Conservation (phyloP, 73 alveolate genomes). For the Uronychia setigera region DNA sequence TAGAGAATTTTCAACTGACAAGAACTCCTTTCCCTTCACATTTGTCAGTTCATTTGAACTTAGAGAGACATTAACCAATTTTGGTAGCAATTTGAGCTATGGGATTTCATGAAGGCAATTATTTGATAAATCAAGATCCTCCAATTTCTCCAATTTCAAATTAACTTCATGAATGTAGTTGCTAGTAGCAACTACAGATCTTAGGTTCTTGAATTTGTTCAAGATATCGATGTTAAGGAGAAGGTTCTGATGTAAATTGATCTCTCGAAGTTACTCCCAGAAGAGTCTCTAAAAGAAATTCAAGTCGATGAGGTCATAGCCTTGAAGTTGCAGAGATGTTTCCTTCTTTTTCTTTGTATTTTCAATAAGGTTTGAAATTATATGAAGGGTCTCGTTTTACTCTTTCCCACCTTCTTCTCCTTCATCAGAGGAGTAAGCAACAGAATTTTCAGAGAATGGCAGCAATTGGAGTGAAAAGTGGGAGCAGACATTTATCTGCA, state of each 20-base stretch:
- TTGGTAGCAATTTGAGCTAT: constrained; percentile 35
- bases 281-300: not conserved
- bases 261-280: not conserved
- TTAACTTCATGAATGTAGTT: constrained; percentile 53
- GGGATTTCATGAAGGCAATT: constrained; percentile 53
- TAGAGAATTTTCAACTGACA: not conserved
- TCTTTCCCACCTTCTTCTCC: no score
- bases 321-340: not conserved
- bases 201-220: constrained; percentile 40
- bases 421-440: constrained; percentile 10
- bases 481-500: no score
- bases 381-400: no score
- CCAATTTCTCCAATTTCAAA: constrained; percentile 41
- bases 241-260: not conserved
- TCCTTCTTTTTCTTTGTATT: no score
- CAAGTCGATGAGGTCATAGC: not conserved
- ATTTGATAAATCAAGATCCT: constrained; percentile 50
- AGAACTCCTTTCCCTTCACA: constrained; percentile 30
- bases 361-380: no score
- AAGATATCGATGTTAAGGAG: constrained; percentile 4
- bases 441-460: not conserved
- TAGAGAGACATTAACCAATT: constrained; percentile 31
- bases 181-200: constrained; percentile 38
- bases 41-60: constrained; percentile 42
- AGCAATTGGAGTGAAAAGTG: constrained; percentile 36